Conservation (phyloP, 1,284 basidiomycete species). For the Malassezia brasiliensis region DNA sequence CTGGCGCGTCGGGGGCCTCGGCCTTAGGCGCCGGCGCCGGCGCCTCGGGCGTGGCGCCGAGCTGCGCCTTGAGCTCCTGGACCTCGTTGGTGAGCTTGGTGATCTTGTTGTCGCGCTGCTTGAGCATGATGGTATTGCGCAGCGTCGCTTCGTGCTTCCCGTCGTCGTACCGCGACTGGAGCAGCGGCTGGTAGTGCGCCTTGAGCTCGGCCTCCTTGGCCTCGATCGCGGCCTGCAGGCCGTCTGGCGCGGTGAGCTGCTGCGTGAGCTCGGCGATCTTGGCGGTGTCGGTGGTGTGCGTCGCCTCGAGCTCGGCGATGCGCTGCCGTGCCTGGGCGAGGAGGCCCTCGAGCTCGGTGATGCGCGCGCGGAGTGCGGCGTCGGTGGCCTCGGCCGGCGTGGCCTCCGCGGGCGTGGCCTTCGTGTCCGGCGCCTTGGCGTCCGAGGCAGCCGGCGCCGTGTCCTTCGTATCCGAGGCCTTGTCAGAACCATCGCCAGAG, state of each 20-base stretch:
- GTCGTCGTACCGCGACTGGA: slow-evolving; percentile 40
- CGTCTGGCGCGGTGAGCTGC: slow-evolving; percentile 23
- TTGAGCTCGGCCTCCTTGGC: slow-evolving; percentile 37
- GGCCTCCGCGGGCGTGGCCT: background rate
- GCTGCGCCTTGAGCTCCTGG: slow-evolving; percentile 34
- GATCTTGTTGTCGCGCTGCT: slow-evolving; percentile 44
- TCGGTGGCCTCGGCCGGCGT: background rate
- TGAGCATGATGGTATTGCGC: slow-evolving; percentile 42
- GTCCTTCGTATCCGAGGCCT: no score
- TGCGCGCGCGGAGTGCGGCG: slow-evolving; percentile 2
- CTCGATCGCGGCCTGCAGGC: slow-evolving; percentile 28
- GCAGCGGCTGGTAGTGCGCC: slow-evolving; percentile 29
- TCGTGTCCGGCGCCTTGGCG: no score
- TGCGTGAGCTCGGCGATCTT: slow-evolving; percentile 1
- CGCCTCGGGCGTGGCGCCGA: background rate
- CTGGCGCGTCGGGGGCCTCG: background rate
- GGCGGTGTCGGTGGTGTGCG: slow-evolving; percentile 16
- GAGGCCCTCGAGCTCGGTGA: slow-evolving; percentile 12
- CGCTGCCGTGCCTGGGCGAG: slow-evolving; percentile 20
- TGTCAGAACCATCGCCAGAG: no score
- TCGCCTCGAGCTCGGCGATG: slow-evolving; percentile 34
- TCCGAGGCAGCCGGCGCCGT: no score
- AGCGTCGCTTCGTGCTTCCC: slow-evolving; percentile 46
- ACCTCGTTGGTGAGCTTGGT: slow-evolving; percentile 38
- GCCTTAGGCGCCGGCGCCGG: background rate